Percentiles rank a stretch among this genome's conserved stretches.
phyloP scores from a whole-genome alignment of 768 basidiomycete species.

The Dictyophora rubrovolvata region DNA sequence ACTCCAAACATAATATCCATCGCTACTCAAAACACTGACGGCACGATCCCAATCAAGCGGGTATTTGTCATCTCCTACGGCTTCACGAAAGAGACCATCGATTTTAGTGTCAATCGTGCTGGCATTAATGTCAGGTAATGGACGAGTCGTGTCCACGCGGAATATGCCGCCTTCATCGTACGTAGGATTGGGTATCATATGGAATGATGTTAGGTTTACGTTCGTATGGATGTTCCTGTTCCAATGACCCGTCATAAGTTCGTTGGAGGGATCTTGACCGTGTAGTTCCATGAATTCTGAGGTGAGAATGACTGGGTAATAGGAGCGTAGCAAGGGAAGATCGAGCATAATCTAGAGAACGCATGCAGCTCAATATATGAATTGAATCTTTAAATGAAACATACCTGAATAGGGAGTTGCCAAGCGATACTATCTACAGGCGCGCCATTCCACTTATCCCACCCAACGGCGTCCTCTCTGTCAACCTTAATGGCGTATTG shows the following conservation, averaged over 20 bases:
- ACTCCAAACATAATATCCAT: conserved; percentile 16
- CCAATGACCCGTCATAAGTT: conserved; percentile 31
- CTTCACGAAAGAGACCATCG: conserved; percentile 17
- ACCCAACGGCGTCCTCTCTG: conserved; percentile 32
- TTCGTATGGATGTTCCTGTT: conserved; percentile 24
- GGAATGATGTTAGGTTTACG: conserved; percentile 23
- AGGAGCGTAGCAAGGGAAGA: conserved; percentile 28
- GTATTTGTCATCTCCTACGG: conserved; percentile 13
- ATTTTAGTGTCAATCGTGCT: conserved; percentile 22
- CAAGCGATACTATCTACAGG: conserved; percentile 23
- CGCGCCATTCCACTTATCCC: conserved; percentile 31
- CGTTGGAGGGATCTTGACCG: conserved; percentile 22
- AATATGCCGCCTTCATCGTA: conserved; percentile 28
- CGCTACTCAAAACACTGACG: conserved; percentile 18
- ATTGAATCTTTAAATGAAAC: not conserved
- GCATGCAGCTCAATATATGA: conserved; percentile 26
- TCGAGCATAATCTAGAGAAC: conserved; percentile 32
- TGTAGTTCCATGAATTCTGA: conserved; percentile 35
- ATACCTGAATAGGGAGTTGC: conserved; percentile 16
- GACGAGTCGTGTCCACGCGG: conserved; percentile 27
- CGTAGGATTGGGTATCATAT: conserved; percentile 28
- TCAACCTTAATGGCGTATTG: conserved; percentile 36
- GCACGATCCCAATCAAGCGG: conserved; percentile 14
- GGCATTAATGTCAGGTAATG: conserved; percentile 20
- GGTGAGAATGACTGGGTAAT: conserved; percentile 30